Evolutionary conservation across 2,329 filamentous ascomycete species (phyloP), one percentile per base, ranked within the genome.

Genomic region (Chaetomium sp.): DNA sequence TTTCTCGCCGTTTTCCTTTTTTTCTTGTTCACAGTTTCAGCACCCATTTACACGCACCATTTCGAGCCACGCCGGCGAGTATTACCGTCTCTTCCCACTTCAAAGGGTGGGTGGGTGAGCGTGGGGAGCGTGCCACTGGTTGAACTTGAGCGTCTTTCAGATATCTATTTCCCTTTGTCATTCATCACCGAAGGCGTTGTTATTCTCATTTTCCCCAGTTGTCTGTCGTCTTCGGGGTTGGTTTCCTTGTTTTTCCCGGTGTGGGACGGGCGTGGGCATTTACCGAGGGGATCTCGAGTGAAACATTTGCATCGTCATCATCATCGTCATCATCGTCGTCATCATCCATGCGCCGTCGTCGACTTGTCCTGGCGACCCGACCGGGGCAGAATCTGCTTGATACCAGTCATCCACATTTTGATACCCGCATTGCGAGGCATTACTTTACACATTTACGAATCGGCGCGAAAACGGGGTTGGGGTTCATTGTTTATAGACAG

Each of bases 381-480:
- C 46, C 37, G 49, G 14, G 45, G 19, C 19, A 45, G 57, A 51
- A 50, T 14, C 40, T n/a, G 40, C 27, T 44, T 50, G 55, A 53
- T 51, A 53, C 42, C 47, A 42, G 7, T 27, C 3, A 3, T 27
- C 19, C 19, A 27, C 38, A 50, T 33, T 36, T 57, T 55, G 54
- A 61, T 52, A 61, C 51, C 55, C 48, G 59, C 57, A 59, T 59
- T 59, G 55, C 49, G 57, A 59, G 54, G 48, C 44, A 49, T n/a
- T 42, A 40, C 14, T 42, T 42, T 27, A 27, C 45, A 35, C 48
- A 52, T 50, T 45, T 53, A 53, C n/a, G 49, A 60, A 55, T 38
- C 46, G 56, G 59, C 56, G 50, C 49, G 52, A 57, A 36, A 45
- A 50, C 36, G 34, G n/a, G 19, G 19, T 27, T 27, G 19, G 19